Base-by-base conservation (phyloP, 345 rosid species). In the Iberis pinnata region DNA sequence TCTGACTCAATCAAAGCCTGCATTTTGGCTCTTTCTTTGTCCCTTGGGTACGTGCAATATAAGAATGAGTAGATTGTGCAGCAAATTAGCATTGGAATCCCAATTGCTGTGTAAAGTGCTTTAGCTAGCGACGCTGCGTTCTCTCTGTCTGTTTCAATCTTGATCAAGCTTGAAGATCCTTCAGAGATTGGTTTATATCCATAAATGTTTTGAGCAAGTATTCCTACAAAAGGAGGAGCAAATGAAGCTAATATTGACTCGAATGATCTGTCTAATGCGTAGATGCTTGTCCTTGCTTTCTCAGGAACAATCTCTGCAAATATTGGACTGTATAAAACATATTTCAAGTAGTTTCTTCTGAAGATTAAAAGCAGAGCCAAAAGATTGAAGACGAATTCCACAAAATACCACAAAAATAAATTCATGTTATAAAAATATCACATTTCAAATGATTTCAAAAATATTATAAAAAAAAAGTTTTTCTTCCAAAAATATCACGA, bases 271-370 rank as follows among this genome's bases (percentile, higher is more conserved):
- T 84, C 98, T 78, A 87, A 61, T 0, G 98, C 95, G 63, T 87
- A 87, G 31, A 90, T 80, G 60, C 95, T 89, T 1, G 96, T 84
- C 29, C 89, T 69, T 4, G 92, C 78, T 67, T 64, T 87, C 75
- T 79, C 88, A 0, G 92, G 92, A 15, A 90, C 96, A 15, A 90
- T 87, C 73, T 90, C 98, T 63, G 95, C 98, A 65, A 87, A 87
- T 56, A 87, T 84, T 6, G 98, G 96, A 69, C 98, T 87, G 82
- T 59, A 69, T 48, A 31, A 52, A 32, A 44, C 65, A n/a, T 59
- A 60, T 45, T 41, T 56, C 60, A 46, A 38, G 19, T 14, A 54
- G 18, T 20, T 52, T 32, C 44, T 24, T 2, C 0, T 2, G 5
- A 12, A 38, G 22, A 3, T 1, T 3, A 10, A n/a, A 25, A 25